Base-by-base conservation (phyloP, 169 alveolate species). In the Cystoisospora suis region DNA sequence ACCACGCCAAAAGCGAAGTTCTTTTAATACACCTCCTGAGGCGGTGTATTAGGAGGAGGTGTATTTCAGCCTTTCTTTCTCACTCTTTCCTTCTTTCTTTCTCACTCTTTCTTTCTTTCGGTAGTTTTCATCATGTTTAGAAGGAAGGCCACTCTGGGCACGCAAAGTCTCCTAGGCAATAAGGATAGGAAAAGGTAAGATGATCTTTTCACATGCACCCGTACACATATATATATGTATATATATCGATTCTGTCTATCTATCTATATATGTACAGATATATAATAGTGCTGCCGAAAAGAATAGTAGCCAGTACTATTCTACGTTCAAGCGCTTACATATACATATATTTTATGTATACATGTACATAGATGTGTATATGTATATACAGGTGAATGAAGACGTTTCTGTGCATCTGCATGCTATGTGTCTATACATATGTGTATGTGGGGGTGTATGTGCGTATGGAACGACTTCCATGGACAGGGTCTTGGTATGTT, bases 111-210 rank as follows among this genome's bases (percentile, higher is more conserved):
- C 65, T 53, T 53, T 23, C 23, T 53, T n/a, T n/a, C n/a, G n/a
- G n/a, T n/a, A n/a, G 15, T 4, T 69, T 27, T n/a, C 83, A 86
- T 0, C 53, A 86, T 86, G 90, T 86, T 86, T 56, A 75, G 90
- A 27, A 70, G 61, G 90, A 53, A 75, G 34, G 80, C 77, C 4
- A 72, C 75, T 15, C 38, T 75, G 40, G 90, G 90, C 44, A 86
- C 77, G 69, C 90, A 61, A n/a, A 59, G 83, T 3, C 85, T 42
- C 44, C 56, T 86, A 2, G 90, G 90, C 27, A 86, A 86, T 75
- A 86, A 86, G n/a, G 90, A 86, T 56, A 36, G 90, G 23, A 86
- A 86, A 56, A 86, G 42, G 90, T 69, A 29, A 6, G 83, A 0
- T n/a, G 65, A n/a, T n/a, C n/a, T n/a, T n/a, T n/a, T n/a, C n/a